These are phyloP conservation scores for Stipa capillata DNA, from an alignment of 176 grass and related monocot genomes.

Conservation along the genomic window DNA sequence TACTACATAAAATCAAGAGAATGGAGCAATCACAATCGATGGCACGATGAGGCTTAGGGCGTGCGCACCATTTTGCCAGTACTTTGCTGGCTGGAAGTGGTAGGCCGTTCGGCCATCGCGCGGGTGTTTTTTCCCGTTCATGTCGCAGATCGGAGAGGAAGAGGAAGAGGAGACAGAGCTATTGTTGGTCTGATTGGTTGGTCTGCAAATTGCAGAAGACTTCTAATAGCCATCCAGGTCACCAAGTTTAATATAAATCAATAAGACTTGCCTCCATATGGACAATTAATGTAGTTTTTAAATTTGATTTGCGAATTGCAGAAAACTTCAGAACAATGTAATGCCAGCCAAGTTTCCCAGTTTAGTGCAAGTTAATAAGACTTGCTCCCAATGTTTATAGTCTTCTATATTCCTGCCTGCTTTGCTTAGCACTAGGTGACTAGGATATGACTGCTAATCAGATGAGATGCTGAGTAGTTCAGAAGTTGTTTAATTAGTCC, in stretches of 20 bases:
- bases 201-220: neutral
- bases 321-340: neutral
- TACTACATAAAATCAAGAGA: neutral
- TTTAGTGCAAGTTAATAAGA: neutral
- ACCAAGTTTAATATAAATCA: neutral
- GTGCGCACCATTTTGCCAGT: slow-evolving; percentile 75
- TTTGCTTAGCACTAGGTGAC: neutral
- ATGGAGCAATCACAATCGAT: neutral
- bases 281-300: no score
- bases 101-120: slow-evolving; percentile 59
- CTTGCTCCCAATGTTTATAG: neutral
- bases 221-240: neutral
- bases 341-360: neutral
- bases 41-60: neutral
- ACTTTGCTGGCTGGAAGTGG: slow-evolving; percentile 79
- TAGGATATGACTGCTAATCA: neutral
- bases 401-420: neutral
- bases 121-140: neutral
- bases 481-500: neutral
- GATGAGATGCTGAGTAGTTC: neutral
- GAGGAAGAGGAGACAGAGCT: neutral
- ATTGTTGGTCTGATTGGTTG: neutral
- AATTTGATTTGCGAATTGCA: neutral
- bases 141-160: neutral
- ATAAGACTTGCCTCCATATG: neutral